Evolutionary conservation across 1,284 basidiomycete species (phyloP), one percentile per base, ranked within the genome.

Genomic region (Cutaneotrichosporon sp.): DNA sequence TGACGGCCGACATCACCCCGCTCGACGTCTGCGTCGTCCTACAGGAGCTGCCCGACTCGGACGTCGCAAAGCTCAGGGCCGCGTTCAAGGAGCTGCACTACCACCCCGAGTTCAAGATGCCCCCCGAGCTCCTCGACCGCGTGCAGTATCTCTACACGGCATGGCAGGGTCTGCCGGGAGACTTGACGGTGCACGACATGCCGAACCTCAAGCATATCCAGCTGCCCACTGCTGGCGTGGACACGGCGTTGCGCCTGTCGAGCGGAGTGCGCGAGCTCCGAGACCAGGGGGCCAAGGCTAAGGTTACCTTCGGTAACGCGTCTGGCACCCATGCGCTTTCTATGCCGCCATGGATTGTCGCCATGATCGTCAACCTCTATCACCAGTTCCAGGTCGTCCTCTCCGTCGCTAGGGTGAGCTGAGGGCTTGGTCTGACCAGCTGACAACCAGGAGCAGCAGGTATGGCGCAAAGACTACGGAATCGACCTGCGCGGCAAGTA

Each of bases 341-440:
- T 39, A 74, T 74, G 25, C 70, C 71, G 10, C 63, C 64, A 17
- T 75, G 67, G 52, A 68, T 68, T 17, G 63, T 70, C 2, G 67
- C 49, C 4, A 66, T 60, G 52, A 49, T 62, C 5, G 63, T 75
- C 33, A 52, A 39, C 14, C 54, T 73, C 31, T 64, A 61, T 26
- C 68, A 72, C 34, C 66, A 69, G 53, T 51, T 70, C 10, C 67
- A 65, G 5, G 51, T 49, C 22, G 62, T 68, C 61, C 64, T 72
- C 24, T 25, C 58, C 3, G 50, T 64, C 34, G 64, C 58, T 2
- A 44, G 60, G 48, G 70, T 72, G 48, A 54, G 70, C 51, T 19
- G 5, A 3, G 10, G 19, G 24, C 35, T 22, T 8, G 10, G 33
- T n/a, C 22, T 7, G 25, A 20, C 17, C 24, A 37, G 29, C 42